Evolutionary conservation across 345 rosid species (phyloP).

Genomic region (Populus deltoides): DNA sequence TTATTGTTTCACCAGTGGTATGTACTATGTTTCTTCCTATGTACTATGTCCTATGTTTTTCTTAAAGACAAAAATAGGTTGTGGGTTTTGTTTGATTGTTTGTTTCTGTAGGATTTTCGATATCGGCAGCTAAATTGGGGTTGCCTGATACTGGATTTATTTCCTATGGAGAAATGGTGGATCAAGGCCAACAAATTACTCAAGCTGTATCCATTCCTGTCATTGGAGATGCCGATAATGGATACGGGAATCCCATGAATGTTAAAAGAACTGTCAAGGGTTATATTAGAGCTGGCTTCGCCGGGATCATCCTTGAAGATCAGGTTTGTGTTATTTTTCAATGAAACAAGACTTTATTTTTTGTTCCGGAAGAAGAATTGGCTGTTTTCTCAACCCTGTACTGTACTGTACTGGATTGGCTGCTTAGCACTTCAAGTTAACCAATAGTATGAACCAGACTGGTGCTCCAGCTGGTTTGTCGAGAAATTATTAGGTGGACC

Average conservation of each 20-base stretch:
- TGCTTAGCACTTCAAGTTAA: too few relatives aligned
- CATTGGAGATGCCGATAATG: constrained; percentile 85
- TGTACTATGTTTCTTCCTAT: background rate
- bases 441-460: too few relatives aligned
- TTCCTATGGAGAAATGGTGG: constrained; percentile 90
- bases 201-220: constrained; percentile 70
- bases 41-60: background rate
- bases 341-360: too few relatives aligned
- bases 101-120: constrained; percentile 58
- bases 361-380: too few relatives aligned
- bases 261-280: constrained; percentile 84
- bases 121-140: constrained; percentile 77
- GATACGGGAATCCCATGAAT: constrained; percentile 82
- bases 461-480: too few relatives aligned
- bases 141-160: constrained; percentile 67
- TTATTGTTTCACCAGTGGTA: constrained; percentile 81
- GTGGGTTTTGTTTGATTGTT: background rate
- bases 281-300: constrained; percentile 77
- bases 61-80: background rate
- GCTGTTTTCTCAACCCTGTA: too few relatives aligned
- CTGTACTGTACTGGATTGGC: too few relatives aligned
- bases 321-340: constrained; percentile 43
- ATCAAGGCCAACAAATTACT: constrained; percentile 79
- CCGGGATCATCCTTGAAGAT: constrained; percentile 84
- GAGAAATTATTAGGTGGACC: too few relatives aligned